Evolutionary conservation across 108 stramenopile species (phyloP), one percentile per base, ranked within the genome.

Genomic region (Skeletonema grethae): DNA sequence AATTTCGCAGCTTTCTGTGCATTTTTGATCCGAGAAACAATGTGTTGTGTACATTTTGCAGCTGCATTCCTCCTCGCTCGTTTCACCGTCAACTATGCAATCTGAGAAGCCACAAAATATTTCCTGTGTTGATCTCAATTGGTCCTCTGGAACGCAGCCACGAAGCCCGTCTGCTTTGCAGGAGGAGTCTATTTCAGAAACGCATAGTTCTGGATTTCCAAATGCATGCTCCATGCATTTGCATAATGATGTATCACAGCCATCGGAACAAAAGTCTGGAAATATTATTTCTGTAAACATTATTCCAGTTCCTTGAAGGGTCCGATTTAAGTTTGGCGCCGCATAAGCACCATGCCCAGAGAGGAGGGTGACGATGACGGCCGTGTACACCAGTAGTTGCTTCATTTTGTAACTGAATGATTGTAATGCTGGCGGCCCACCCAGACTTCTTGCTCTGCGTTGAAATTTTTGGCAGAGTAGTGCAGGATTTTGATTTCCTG

Each of bases 101-200:
- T 24, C 25, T 15, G 56, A 57, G 34, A 25, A 58, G 16, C 38
- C 38, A 43, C 67, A 69, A 13, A 58, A 58, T 12, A 69, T 24
- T 6, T 24, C 2, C 35, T 15, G 12, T 2, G 30, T 24, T 0
- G 34, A 13, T 1, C 25, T 69, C 35, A 11, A 59, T 24, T 0
- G 34, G 16, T 16, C 20, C 20, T 41, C 67, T 11, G 67, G 67
- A 2, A 69, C 25, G 25, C 67, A 69, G 28, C 22, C 5, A 13
- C 10, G 34, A 28, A 69, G 29, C 2, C 38, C n/a, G 0, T 22
- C 57, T 48, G n/a, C 7, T 28, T 2, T 29, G 12, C 67, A 69
- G 41, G 20, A 41, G 16, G 35, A 28, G 28, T 58, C 12, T 39
- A 69, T n/a, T 69, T 69, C 67, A 13, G 57, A 28, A 15, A 41